phyloP scores from a whole-genome alignment of 768 basidiomycete species.

The Podaxis sp. region DNA sequence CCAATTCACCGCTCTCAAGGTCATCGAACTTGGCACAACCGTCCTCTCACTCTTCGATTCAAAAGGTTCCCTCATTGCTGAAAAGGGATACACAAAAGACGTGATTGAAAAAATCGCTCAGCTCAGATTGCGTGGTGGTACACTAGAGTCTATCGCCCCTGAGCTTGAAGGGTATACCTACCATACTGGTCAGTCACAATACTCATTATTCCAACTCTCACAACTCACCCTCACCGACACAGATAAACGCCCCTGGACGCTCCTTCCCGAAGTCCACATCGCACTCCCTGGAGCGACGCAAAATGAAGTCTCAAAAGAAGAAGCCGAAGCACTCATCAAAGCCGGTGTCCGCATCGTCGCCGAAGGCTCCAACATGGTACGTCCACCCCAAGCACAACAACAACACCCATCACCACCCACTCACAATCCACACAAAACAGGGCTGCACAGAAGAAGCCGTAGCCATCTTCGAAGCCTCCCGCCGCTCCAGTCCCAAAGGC shows the following conservation, averaged over 20 bases:
- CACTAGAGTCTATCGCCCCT: conserved; percentile 37
- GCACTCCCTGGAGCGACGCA: conserved; percentile 73
- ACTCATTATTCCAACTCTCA: not conserved
- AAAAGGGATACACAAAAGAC: conserved; percentile 56
- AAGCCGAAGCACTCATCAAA: conserved; percentile 67
- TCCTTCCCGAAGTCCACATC: conserved; percentile 61
- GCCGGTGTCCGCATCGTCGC: conserved; percentile 72
- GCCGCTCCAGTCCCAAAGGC: conserved; percentile 45
- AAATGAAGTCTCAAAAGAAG: conserved; percentile 67
- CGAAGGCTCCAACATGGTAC: conserved; percentile 73
- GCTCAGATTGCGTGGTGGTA: conserved; percentile 56
- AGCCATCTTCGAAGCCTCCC: conserved; percentile 65
- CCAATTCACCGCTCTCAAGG: conserved; percentile 74
- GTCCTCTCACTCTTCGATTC: conserved; percentile 77
- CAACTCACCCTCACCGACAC: not conserved
- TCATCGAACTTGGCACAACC: conserved; percentile 71
- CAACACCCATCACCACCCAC: not conserved
- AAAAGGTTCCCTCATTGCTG: conserved; percentile 62
- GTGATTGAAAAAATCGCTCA: conserved; percentile 51
- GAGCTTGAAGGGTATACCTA: conserved; percentile 42
- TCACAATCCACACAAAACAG: conserved; percentile 22
- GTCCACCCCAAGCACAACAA: not conserved
- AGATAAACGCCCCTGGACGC: conserved; percentile 68
- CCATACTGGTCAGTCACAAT: conserved; percentile 36
- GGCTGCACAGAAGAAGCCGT: conserved; percentile 74